Conservation (phyloP, 805 yeast species). For the Crinitomyces ghanaensis region DNA sequence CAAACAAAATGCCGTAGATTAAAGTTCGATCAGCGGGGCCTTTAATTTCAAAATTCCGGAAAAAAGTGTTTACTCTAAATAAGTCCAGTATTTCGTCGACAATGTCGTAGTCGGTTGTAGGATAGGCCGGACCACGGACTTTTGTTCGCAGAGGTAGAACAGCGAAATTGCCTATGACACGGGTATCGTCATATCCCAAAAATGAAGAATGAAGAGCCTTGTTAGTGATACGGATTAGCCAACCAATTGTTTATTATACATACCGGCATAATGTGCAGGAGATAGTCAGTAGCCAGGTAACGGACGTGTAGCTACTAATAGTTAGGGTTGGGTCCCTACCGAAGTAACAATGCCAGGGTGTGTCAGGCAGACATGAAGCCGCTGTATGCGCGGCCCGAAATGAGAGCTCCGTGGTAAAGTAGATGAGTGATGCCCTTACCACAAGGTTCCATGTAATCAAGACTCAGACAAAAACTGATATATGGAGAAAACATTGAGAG, state of each 20-base stretch:
- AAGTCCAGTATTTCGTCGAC: constrained; percentile 84
- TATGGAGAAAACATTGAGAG: no score
- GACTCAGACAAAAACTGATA: no score
- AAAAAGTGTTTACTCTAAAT: constrained; percentile 91
- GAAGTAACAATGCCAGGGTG: no score
- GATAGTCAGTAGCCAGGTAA: not conserved
- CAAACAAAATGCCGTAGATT: constrained; percentile 85
- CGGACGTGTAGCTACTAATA: no score
- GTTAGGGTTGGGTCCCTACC: no score
- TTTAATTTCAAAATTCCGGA: constrained; percentile 92
- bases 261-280: not conserved
- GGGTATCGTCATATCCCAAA: constrained; percentile 22
- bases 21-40: constrained; percentile 89
- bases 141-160: constrained; percentile 77
- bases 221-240: no score
- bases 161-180: constrained; percentile 57
- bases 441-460: no score
- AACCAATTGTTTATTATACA: constrained; percentile 5
- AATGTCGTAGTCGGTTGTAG: constrained; percentile 74
- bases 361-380: no score
- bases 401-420: no score
- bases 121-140: constrained; percentile 86
- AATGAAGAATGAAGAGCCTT: constrained; percentile 29
- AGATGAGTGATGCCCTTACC: no score
- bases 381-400: no score